These are phyloP conservation scores for Pythium periplocum DNA, from an alignment of 352 stramenopile genomes.

Conservation along the genomic window DNA sequence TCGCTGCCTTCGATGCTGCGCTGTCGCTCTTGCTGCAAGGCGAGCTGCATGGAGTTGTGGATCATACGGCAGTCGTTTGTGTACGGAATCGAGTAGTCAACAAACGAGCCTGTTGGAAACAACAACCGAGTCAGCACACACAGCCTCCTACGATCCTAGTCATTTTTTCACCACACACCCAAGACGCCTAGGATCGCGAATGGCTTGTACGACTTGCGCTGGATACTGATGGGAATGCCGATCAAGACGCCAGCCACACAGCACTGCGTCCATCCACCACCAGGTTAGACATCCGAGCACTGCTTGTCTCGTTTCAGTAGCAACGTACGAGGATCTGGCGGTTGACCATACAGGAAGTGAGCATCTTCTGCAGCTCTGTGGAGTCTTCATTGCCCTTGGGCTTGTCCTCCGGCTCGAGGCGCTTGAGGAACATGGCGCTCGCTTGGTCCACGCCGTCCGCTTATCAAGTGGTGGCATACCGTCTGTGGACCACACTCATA, in stretches of 20 bases:
- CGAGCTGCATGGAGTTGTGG: slow-evolving; percentile 70
- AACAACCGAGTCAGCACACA: background rate
- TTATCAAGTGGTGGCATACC: too few species aligned
- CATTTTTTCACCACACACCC: slow-evolving; percentile 24
- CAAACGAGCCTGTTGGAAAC: slow-evolving; percentile 52
- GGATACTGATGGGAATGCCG: slow-evolving; percentile 80
- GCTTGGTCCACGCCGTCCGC: background rate
- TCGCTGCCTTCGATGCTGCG: slow-evolving; percentile 17
- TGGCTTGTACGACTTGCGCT: slow-evolving; percentile 71
- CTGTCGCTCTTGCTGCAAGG: slow-evolving; percentile 57
- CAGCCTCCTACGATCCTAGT: background rate
- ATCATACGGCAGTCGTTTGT: slow-evolving; percentile 76
- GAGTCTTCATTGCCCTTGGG: slow-evolving; percentile 68
- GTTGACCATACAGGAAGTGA: slow-evolving; percentile 84
- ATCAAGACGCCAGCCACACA: slow-evolving; percentile 77
- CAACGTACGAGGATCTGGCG: slow-evolving; percentile 66
- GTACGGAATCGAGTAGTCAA: slow-evolving; percentile 84
- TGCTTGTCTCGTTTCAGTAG: background rate
- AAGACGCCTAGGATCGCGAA: slow-evolving; percentile 75
- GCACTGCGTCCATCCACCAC: slow-evolving; percentile 24
- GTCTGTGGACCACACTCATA: too few species aligned
- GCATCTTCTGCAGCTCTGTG: slow-evolving; percentile 71
- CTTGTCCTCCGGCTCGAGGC: slow-evolving; percentile 29
- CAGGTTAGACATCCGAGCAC: too few species aligned
- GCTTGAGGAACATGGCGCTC: slow-evolving; percentile 51